These are phyloP conservation scores for Pulveroboletus sp. DNA, from an alignment of 768 basidiomycete genomes.

Conservation along the genomic window DNA sequence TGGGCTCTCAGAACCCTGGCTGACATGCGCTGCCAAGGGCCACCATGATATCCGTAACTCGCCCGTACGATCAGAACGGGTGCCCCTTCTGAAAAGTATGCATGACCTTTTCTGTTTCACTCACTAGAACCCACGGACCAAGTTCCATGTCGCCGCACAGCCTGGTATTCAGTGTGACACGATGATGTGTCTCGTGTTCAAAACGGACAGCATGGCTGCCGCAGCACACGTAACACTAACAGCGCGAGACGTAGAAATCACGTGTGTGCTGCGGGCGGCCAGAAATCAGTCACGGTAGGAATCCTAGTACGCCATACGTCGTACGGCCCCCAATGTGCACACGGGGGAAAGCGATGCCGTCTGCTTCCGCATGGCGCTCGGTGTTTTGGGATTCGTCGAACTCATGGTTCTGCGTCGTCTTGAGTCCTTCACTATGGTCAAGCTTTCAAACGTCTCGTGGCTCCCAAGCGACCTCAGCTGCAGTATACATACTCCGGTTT, in stretches of 20 bases:
- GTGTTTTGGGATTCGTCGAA: neutral
- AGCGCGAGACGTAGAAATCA: constrained; percentile 2
- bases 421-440: neutral
- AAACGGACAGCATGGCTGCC: constrained; percentile 6
- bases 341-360: constrained; percentile 2
- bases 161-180: constrained; percentile 6
- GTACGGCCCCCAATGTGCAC: neutral
- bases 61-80: constrained; percentile 5
- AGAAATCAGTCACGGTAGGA: too few species aligned
- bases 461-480: constrained; percentile 6
- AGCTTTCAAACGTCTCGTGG: constrained; percentile 10
- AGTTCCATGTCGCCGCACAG: constrained; percentile 17
- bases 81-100: constrained; percentile 14
- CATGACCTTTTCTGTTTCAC: constrained; percentile 8
- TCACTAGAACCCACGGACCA: constrained; percentile 15
- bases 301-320: constrained; percentile 6
- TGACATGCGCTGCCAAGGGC: too few species aligned
- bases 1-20: too few species aligned
- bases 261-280: constrained; percentile 2
- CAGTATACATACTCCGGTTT: constrained; percentile 5
- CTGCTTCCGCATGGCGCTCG: constrained; percentile 9
- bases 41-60: constrained; percentile 3
- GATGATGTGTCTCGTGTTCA: constrained; percentile 13
- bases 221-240: neutral
- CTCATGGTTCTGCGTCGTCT: constrained; percentile 2